A percentile compares a stretch with the other conserved stretches of the same genome.
These are phyloP conservation scores for Yarrowia galli DNA, from an alignment of 1,139 yeast genomes.

Conservation along the genomic window DNA sequence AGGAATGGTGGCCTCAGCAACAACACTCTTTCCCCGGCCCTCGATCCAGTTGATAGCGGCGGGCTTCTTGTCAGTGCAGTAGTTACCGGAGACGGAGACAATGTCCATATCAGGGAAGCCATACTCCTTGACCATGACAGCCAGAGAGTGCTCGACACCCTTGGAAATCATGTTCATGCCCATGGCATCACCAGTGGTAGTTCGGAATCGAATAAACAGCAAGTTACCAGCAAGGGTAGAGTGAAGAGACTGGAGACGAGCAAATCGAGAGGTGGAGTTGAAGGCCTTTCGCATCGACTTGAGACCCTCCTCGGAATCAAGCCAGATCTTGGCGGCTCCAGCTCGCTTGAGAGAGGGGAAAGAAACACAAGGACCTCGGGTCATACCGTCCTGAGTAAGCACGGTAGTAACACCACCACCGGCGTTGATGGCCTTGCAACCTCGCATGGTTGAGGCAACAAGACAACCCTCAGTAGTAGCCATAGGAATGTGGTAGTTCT, in stretches of 20 bases:
- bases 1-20: conserved; percentile 95
- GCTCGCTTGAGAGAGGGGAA: conserved; percentile 85
- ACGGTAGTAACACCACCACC: conserved; percentile 97
- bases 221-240: conserved; percentile 96
- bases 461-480: conserved; percentile 99
- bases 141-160: conserved; percentile 90
- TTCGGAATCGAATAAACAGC: conserved; percentile 87
- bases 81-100: conserved; percentile 94
- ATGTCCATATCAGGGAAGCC: conserved; percentile 95
- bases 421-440: conserved; percentile 96
- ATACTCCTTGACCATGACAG: conserved; percentile 82
- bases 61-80: conserved; percentile 96
- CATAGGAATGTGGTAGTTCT: conserved; percentile 91
- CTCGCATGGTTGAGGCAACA: conserved; percentile 98
- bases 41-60: conserved; percentile 99
- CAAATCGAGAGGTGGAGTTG: conserved; percentile 96
- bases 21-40: conserved; percentile 98
- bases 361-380: conserved; percentile 97
- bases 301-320: conserved; percentile 95
- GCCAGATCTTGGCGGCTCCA: conserved; percentile 94
- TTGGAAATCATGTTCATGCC: conserved; percentile 99
- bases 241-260: conserved; percentile 86
- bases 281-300: conserved; percentile 82
- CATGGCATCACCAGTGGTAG: conserved; percentile 99
- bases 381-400: conserved; percentile 96